A percentile compares a stretch with the other conserved stretches of the same genome.
phyloP scores from a whole-genome alignment of 257 asterid genomes.

The Solanum neorickii region DNA sequence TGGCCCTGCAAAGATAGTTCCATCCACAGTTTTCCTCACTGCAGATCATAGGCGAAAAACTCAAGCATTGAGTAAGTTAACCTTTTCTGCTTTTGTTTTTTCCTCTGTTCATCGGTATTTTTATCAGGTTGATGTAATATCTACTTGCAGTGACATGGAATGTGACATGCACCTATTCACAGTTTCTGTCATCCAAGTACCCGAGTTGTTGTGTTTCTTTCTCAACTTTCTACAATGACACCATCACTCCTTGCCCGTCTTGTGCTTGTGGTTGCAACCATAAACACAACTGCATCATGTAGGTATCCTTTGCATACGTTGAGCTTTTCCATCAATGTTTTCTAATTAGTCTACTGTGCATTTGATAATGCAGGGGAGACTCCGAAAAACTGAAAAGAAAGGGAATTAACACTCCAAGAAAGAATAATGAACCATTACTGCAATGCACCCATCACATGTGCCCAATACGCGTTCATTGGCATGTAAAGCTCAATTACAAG shows the following conservation, averaged over 20 bases:
- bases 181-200: conserved; percentile 36
- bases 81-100: neutral
- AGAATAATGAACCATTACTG: conserved; percentile 42
- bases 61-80: conserved; percentile 48
- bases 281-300: conserved; percentile 56
- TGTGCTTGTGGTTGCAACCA: conserved; percentile 68
- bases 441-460: conserved; percentile 79
- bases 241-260: conserved; percentile 61
- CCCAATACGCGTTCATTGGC: conserved; percentile 77
- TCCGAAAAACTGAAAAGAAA: conserved; percentile 27
- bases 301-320: neutral
- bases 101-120: neutral
- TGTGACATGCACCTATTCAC: conserved; percentile 71
- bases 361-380: conserved; percentile 26
- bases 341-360: neutral
- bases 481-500: conserved; percentile 53
- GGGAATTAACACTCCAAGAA: conserved; percentile 59
- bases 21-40: conserved; percentile 47
- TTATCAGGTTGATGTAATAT: neutral
- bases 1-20: conserved; percentile 67
- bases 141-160: conserved; percentile 74
- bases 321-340: neutral
- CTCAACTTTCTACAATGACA: conserved; percentile 60
- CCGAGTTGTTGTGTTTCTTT: conserved; percentile 72
- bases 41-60: conserved; percentile 59